Evolutionary conservation across 1,284 basidiomycete genomes (phyloP), one percentile per base, ranked within the genome.

Genomic region (Puccinia coronata): DNA sequence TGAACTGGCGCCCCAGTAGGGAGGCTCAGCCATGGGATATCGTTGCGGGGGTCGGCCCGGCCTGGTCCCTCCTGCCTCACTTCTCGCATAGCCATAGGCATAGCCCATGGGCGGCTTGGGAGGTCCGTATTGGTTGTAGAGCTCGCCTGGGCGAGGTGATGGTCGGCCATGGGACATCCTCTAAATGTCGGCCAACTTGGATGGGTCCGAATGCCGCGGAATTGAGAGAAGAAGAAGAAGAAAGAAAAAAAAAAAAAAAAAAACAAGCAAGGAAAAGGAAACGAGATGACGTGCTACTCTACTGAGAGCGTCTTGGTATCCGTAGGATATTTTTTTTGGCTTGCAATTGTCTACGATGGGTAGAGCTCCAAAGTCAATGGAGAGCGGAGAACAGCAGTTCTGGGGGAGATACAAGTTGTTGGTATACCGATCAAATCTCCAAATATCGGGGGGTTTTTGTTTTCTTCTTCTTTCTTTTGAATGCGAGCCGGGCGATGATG

Each of bases 1-100:
- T 43, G 67, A 47, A 20, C 67, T 69, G 47, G 67, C 67, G 34
- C 41, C 67, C 41, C 51, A 12, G 70, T 53, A 51, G 31, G 12
- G 55, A 23, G 70, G 70, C 70, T 53, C 49, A 51, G 70, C 47
- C 43, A 25, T 18, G 36, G 70, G 70, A 23, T 51, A 55, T 55
- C 70, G 47, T 55, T 53, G 70, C 31, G 70, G 70, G 53, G 70
- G 70, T 55, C 47, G 70, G 47, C 67, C 47, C 70, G 34, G 70
- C 70, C 70, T 72, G 28, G 49, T 53, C 14, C 70, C 70, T 55
- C 70, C 70, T 72, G 70, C 70, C 70, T 51, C 70, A 53, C 70
- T 72, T 72, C 70, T 72, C 31, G 70, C 25, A 49, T 72, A 72
- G 43, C 5, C 43, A 36, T 72, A 34, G 70, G 34, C 43, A 14